These are phyloP conservation scores for Calonectria crousiana DNA, from an alignment of 2,329 filamentous ascomycete species.

Conservation along the genomic window DNA sequence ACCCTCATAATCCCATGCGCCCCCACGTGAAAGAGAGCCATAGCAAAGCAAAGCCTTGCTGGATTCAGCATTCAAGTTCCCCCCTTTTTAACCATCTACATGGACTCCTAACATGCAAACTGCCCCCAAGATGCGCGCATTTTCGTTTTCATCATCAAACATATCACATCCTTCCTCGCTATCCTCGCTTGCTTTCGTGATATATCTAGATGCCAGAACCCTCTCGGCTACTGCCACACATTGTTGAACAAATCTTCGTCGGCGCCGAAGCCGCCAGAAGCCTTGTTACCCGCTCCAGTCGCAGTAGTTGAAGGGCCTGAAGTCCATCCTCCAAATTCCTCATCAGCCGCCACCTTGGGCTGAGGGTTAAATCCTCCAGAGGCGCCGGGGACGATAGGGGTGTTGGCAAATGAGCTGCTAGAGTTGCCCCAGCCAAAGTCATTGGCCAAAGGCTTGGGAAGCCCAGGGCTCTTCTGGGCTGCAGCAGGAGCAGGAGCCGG, in stretches of 20 bases:
- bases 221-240: constrained; percentile 80
- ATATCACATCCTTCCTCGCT: not conserved
- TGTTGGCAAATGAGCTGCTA: constrained; percentile 64
- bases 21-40: not conserved
- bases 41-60: not conserved
- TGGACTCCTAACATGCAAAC: constrained; percentile 51
- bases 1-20: not conserved
- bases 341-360: constrained; percentile 85
- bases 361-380: constrained; percentile 74
- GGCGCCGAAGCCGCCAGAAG: constrained; percentile 70
- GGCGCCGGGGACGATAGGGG: constrained; percentile 71
- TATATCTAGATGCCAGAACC: constrained; percentile 30
- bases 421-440: constrained; percentile 72
- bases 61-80: constrained; percentile 30
- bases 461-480: constrained; percentile 72
- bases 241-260: constrained; percentile 95
- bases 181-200: not conserved
- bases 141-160: constrained; percentile 43
- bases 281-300: constrained; percentile 60
- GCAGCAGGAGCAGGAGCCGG: constrained; percentile 55
- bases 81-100: constrained; percentile 45
- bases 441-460: constrained; percentile 59
- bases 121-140: constrained; percentile 47
- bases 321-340: constrained; percentile 97
- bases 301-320: constrained; percentile 56